Conservation (phyloP, 108 stramenopile species). For the Cylindrotheca closterium region DNA sequence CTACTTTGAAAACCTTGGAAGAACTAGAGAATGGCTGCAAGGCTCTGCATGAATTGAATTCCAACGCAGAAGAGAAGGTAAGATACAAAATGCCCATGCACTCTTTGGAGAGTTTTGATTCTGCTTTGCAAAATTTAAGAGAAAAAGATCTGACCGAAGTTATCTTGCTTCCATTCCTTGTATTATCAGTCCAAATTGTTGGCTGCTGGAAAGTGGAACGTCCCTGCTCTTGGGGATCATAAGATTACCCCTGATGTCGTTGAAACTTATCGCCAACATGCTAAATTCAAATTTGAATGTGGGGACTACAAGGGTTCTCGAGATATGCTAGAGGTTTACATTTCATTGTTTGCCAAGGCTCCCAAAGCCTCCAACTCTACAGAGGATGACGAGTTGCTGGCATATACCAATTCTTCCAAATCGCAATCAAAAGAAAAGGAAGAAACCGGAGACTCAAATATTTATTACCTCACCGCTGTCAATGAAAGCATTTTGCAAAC, state of each 20-base stretch:
- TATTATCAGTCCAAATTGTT: constrained; percentile 61
- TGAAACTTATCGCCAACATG: constrained; percentile 77
- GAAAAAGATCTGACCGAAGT: background rate
- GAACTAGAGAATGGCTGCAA: constrained; percentile 71
- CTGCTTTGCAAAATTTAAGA: background rate
- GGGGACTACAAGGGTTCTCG: constrained; percentile 85
- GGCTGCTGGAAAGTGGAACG: constrained; percentile 74
- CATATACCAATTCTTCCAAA: constrained; percentile 22
- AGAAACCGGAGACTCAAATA: constrained; percentile 70
- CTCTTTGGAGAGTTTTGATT: background rate
- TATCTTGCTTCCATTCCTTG: constrained; percentile 6
- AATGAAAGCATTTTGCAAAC: constrained; percentile 70
- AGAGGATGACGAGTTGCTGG: constrained; percentile 55
- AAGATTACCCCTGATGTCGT: constrained; percentile 73
- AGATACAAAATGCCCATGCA: no score
- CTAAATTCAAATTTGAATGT: constrained; percentile 93
- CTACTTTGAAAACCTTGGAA: constrained; percentile 69
- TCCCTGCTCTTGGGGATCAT: constrained; percentile 49
- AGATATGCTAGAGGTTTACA: constrained; percentile 83
- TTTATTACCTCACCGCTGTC: constrained; percentile 78
- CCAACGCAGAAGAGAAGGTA: constrained; percentile 77
- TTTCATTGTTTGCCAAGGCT: constrained; percentile 76
- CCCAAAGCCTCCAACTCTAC: constrained; percentile 45
- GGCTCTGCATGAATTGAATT: constrained; percentile 63
- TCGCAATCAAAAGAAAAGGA: constrained; percentile 38